Conservation (phyloP, 2,329 filamentous ascomycete species). For the Xylaria hypoxylon region DNA sequence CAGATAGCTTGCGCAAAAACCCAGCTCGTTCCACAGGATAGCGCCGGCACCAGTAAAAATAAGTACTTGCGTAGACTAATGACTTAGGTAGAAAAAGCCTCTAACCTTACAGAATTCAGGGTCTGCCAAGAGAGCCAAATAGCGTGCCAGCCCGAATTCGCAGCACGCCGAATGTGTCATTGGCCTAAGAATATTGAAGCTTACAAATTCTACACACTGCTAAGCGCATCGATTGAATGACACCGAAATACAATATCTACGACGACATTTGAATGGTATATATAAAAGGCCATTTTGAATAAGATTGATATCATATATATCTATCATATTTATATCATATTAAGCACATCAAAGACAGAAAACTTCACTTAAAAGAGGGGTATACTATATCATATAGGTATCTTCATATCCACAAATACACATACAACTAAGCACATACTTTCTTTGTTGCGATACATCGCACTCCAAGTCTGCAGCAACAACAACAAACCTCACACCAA, state of each 20-base stretch:
- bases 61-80: not conserved
- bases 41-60: not conserved
- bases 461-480: not conserved
- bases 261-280: not conserved
- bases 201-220: constrained; percentile 24
- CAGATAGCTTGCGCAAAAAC: not conserved
- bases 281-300: constrained; percentile 3
- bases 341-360: not conserved
- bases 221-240: not conserved
- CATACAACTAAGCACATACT: too few relatives aligned
- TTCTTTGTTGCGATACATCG: not conserved
- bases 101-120: not conserved
- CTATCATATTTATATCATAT: not conserved
- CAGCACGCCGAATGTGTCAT: constrained; percentile 40
- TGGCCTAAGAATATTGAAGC: constrained; percentile 16
- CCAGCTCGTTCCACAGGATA: not conserved
- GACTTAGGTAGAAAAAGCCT: too few relatives aligned
- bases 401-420: too few relatives aligned
- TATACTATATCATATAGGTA: too few relatives aligned
- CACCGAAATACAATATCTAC: not conserved
- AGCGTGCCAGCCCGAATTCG: constrained; percentile 22
- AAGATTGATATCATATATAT: not conserved
- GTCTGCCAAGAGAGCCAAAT: constrained; percentile 2
- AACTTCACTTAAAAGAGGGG: not conserved
- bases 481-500: not conserved